phyloP scores from a whole-genome alignment of 2,329 filamentous ascomycete species.

The Westerdykella aurantiaca region DNA sequence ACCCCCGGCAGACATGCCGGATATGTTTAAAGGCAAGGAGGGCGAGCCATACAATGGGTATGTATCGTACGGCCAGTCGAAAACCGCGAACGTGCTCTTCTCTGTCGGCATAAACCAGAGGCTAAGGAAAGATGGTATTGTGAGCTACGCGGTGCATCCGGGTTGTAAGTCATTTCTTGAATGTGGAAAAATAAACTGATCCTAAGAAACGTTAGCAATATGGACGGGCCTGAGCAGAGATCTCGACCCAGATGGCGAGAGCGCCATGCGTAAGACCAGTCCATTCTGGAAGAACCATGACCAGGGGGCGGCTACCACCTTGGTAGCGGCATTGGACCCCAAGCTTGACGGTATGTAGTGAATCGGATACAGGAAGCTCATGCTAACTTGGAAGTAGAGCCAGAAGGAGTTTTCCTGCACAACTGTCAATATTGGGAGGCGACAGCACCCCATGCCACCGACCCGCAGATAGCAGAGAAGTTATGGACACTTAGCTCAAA shows the following conservation, averaged over 20 bases:
- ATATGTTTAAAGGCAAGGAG: conserved; percentile 10
- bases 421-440: conserved; percentile 25
- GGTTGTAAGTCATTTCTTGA: conserved; percentile 19
- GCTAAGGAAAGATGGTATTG: conserved; percentile 16
- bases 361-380: neutral
- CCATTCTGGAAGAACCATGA: conserved; percentile 32
- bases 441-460: conserved; percentile 18
- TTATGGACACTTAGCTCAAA: conserved; percentile 30
- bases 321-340: conserved; percentile 31
- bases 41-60: conserved; percentile 20
- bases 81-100: conserved; percentile 29
- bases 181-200: neutral
- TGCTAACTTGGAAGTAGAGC: conserved; percentile 8
- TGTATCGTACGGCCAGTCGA: conserved; percentile 28
- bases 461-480: conserved; percentile 19
- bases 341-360: conserved; percentile 14
- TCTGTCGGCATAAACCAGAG: conserved; percentile 19
- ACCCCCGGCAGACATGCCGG: conserved; percentile 10
- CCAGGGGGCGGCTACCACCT: conserved; percentile 25
- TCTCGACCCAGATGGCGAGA: conserved; percentile 24
- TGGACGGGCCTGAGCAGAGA: conserved; percentile 24
- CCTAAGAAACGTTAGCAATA: conserved; percentile 17
- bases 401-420: conserved; percentile 20
- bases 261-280: conserved; percentile 19
- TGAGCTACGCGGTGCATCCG: conserved; percentile 29